phyloP scores from a whole-genome alignment of 805 yeast species.

The Suhomyces vadensis region DNA sequence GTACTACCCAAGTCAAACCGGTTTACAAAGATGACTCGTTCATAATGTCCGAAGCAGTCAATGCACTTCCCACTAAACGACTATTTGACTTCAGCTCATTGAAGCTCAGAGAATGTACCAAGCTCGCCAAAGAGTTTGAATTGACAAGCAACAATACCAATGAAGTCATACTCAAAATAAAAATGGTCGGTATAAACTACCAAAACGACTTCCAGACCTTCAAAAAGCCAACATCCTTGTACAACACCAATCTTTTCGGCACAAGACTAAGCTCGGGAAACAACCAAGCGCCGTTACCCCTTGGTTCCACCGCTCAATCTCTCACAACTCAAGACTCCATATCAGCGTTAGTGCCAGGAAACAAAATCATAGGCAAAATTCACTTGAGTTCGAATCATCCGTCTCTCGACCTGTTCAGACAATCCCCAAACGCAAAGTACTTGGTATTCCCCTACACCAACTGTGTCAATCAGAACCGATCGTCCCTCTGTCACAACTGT shows the following conservation, averaged over 20 bases:
- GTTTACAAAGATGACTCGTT: not conserved
- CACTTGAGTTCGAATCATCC: constrained; percentile 11
- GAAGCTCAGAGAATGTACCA: constrained; percentile 25
- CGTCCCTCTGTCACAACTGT: constrained; percentile 22
- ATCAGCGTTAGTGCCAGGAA: constrained; percentile 33
- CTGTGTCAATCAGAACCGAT: constrained; percentile 28
- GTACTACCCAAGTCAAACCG: not conserved
- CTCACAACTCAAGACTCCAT: not conserved
- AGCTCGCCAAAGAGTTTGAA: constrained; percentile 27
- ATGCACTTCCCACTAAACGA: constrained; percentile 26
- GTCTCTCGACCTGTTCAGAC: constrained; percentile 2
- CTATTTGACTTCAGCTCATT: constrained; percentile 21
- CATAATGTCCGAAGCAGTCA: constrained; percentile 4
- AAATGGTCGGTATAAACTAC: constrained; percentile 30
- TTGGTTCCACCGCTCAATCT: not conserved
- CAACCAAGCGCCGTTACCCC: not conserved
- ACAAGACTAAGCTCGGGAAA: not conserved
- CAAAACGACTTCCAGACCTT: constrained; percentile 25
- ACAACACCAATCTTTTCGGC: not conserved
- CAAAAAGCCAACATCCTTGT: constrained; percentile 7
- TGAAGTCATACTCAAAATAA: constrained; percentile 27
- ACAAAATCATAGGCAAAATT: constrained; percentile 33
- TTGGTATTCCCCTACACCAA: constrained; percentile 37
- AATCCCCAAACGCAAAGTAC: constrained; percentile 18
- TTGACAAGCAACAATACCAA: constrained; percentile 9